Evolutionary conservation across 2,329 filamentous ascomycete genomes (phyloP).

Genomic region (Fusarium multiceps): DNA sequence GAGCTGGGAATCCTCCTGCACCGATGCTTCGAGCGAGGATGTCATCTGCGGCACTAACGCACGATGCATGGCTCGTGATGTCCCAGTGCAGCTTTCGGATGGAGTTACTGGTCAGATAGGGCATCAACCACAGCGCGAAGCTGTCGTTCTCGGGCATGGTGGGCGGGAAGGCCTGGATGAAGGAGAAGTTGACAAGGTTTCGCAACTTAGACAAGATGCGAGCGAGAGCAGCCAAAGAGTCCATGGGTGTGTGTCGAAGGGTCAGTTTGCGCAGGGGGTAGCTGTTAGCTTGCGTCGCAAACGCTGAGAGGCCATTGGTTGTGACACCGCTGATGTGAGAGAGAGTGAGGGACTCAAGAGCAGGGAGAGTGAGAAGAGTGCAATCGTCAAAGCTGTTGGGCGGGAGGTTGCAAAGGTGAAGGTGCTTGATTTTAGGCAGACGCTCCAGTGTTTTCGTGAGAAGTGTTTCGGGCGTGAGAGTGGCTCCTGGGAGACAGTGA

Average conservation of each 20-base stretch:
- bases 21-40: constrained; percentile 73
- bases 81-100: constrained; percentile 72
- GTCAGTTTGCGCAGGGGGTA: constrained; percentile 61
- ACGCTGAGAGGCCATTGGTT: constrained; percentile 65
- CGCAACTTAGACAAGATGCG: constrained; percentile 68
- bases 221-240: constrained; percentile 66
- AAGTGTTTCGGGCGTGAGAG: constrained; percentile 63
- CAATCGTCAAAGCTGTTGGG: constrained; percentile 67
- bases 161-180: constrained; percentile 67
- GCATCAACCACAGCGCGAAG: constrained; percentile 69
- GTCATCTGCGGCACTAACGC: constrained; percentile 64
- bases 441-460: constrained; percentile 62
- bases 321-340: constrained; percentile 67
- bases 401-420: constrained; percentile 70
- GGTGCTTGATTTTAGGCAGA: constrained; percentile 66
- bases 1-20: constrained; percentile 69
- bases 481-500: constrained; percentile 68
- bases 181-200: constrained; percentile 60
- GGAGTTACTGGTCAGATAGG: constrained; percentile 68
- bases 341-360: constrained; percentile 66
- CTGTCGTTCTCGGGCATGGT: constrained; percentile 65
- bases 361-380: constrained; percentile 65
- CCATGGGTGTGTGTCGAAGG: constrained; percentile 66
- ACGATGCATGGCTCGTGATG: constrained; percentile 63
- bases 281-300: constrained; percentile 63